These are phyloP conservation scores for Colletotrichum orbiculare DNA, from an alignment of 2,329 filamentous ascomycete genomes.

Conservation along the genomic window DNA sequence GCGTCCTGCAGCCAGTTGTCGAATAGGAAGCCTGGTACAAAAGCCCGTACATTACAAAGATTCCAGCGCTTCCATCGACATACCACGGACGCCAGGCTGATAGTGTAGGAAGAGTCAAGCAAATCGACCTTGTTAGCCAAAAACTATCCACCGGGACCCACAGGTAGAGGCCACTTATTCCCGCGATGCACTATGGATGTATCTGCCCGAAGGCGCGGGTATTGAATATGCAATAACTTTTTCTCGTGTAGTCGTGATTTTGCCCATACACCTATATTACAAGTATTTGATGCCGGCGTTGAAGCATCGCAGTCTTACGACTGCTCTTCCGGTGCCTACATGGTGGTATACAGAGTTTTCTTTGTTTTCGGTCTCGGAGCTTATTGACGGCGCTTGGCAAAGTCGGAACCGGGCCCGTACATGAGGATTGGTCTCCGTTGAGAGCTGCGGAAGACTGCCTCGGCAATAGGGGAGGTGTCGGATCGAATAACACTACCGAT, in stretches of 20 bases:
- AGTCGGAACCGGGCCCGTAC: constrained; percentile 49
- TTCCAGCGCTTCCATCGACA: too few relatives aligned
- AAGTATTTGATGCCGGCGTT: constrained; percentile 28
- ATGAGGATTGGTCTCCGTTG: constrained; percentile 80
- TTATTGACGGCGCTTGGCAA: constrained; percentile 36
- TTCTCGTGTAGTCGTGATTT: constrained; percentile 35
- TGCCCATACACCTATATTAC: constrained; percentile 33
- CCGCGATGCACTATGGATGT: too few relatives aligned
- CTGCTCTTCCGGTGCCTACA: constrained; percentile 21
- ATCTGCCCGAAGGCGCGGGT: not conserved
- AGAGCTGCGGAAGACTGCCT: constrained; percentile 80
- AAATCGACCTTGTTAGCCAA: too few relatives aligned
- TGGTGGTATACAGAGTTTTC: constrained; percentile 28
- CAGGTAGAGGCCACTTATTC: not conserved
- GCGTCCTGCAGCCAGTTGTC: too few relatives aligned
- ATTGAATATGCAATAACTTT: constrained; percentile 24
- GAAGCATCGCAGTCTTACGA: constrained; percentile 16
- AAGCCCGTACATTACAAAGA: too few relatives aligned
- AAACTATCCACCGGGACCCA: too few relatives aligned
- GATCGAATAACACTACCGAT: constrained; percentile 97
- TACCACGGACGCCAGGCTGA: too few relatives aligned
- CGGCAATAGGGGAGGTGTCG: constrained; percentile 81
- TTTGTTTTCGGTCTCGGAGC: not conserved
- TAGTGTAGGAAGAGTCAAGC: too few relatives aligned
- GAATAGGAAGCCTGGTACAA: too few relatives aligned